Base-by-base conservation (phyloP, 495 filamentous ascomycete genomes). In the Polyplosphaeria fusca region DNA sequence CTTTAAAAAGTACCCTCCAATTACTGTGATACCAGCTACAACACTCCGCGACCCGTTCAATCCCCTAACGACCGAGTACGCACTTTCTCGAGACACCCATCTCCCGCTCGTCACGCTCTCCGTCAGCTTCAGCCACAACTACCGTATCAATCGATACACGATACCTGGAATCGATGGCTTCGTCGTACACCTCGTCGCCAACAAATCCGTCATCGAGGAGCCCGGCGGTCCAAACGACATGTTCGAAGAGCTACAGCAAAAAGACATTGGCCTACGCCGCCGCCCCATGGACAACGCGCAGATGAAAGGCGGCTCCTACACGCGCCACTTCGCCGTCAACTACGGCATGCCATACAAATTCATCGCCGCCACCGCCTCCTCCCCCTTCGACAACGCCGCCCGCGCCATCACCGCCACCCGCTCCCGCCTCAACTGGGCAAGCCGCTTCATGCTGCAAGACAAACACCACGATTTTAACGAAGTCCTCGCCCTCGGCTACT, bases 281-380 rank as follows among this genome's bases (percentile, higher is more conserved):
- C 32, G 60, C 14, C 16, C 22, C 2, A 11, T 62, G 12, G 40
- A 24, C 16, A 54, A 14, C 13, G 51, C 19, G 5, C 26, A 20
- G 19, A 48, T 61, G n/a, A 59, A 67, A 30, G 68, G 69, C 35
- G 72, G 81, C 43, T 78, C 79, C 0, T 51, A 47, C 39, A 88
- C 84, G 0, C 70, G 76, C 0, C 87, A 91, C 52, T 94, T 86
- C 66, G 75, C 80, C 1, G 78, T 79, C 9, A 94, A 92, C 68
- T 88, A 90, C 83, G 90, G 90, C 0, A 86, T 87, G 47, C 85
- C 84, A 0, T 95, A 95, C 66, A 91, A 94, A 58, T 95, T 85
- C 58, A 79, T 87, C 12, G 87, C 89, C 1, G 70, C 77, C 4
- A 83, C 88, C 2, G 71, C 82, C 9, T 86, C 85, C 0, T 80